phyloP scores from a whole-genome alignment of 768 basidiomycete genomes.

The Russula earlei region DNA sequence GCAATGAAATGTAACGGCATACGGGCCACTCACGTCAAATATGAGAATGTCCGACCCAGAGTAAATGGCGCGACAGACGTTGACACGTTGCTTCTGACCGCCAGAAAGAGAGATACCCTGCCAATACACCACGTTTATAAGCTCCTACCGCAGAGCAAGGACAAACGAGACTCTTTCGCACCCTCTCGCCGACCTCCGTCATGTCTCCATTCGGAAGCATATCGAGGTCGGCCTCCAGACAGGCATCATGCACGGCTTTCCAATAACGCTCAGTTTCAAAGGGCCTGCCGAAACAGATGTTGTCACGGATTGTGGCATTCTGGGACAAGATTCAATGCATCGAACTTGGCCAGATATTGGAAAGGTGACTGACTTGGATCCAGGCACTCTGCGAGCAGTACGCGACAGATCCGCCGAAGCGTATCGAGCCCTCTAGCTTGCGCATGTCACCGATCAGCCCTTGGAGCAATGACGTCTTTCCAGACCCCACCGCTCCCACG shows the following conservation, averaged over 20 bases:
- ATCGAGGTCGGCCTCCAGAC: conserved; percentile 70
- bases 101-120: conserved; percentile 83
- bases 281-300: conserved; percentile 78
- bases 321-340: conserved; percentile 21
- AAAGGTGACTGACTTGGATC: conserved; percentile 52
- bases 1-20: not conserved
- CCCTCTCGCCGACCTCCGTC: conserved; percentile 77
- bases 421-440: conserved; percentile 50
- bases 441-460: conserved; percentile 82
- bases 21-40: conserved; percentile 46
- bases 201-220: conserved; percentile 69
- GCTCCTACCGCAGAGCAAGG: not conserved
- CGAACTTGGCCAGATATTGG: not conserved
- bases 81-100: conserved; percentile 72
- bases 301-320: conserved; percentile 83
- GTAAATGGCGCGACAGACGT: conserved; percentile 83
- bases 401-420: conserved; percentile 66
- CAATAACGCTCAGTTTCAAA: conserved; percentile 78
- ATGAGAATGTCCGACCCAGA: conserved; percentile 79
- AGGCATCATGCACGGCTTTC: conserved; percentile 69
- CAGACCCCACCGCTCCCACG: conserved; percentile 67
- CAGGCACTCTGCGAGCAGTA: conserved; percentile 86
- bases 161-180: not conserved
- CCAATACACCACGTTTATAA: not conserved
- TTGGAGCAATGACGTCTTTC: conserved; percentile 63